Base-by-base conservation (phyloP, 2,329 filamentous ascomycete species). In the Ophiocordyceps sinensis region DNA sequence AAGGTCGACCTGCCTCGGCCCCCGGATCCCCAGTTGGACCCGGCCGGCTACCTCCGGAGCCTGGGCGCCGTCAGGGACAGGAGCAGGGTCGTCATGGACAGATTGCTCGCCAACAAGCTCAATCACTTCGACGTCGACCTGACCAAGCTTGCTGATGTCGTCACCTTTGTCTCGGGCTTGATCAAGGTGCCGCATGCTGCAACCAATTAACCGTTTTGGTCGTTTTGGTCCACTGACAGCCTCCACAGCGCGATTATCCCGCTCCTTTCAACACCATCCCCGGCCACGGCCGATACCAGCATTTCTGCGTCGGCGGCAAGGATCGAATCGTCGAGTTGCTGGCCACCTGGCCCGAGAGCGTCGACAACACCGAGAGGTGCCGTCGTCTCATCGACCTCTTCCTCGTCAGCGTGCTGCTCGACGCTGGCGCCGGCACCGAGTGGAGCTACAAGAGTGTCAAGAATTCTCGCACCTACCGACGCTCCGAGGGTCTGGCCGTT, bases 401-500 rank as follows among this genome's bases (percentile, higher is more conserved):
- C 62, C 65, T 87, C 35, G 57, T 91, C 47, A 89, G 85, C 39
- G 85, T 91, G 8, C 66, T 93, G 39, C 71, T 93, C 9, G 85
- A 93, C 55, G 85, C 91, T 5, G 91, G 91, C 34, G 87, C 91
- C 2, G 91, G 91, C 34, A 89, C 79, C 3, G 73, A 77, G 49
- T 98, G 91, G 91, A 81, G 79, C 50, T 98, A 94, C 66, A 91
- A 85, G 67, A 94, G 86, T 56, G 80, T 80, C 47, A 87, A 94
- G 55, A 93, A 87, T 48, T 86, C 85, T 43, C 82, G 79, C 46
- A 61, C 82, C 34, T 96, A 89, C 62, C 72, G 77, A 40, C 78
- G 91, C 39, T 94, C 87, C 45, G 91, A 95, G 60, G 88, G 88
- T 9, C 71, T 95, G 42, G 88, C 88, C 9, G 79, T 81, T 49